Conservation (phyloP, 2,329 filamentous ascomycete species). For the Beauveria sp. region DNA sequence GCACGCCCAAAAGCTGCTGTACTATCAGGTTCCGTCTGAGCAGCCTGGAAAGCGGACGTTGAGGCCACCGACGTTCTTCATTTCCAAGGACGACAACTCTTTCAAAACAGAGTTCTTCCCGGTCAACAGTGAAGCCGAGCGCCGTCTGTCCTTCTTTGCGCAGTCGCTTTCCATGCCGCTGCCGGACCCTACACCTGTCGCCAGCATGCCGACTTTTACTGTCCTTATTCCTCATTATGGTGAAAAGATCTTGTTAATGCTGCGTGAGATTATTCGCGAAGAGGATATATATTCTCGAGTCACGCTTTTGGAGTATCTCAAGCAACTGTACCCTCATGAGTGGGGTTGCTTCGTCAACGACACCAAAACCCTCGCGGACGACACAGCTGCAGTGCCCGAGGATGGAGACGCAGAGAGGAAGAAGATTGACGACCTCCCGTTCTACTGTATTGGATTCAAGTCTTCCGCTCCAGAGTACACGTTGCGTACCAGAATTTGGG, state of each 20-base stretch:
- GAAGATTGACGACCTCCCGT: slow-evolving; percentile 98
- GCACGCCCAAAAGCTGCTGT: slow-evolving; percentile 95
- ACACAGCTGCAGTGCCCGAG: slow-evolving; percentile 49
- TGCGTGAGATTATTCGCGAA: slow-evolving; percentile 96
- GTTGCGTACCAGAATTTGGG: slow-evolving; percentile 94
- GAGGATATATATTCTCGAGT: slow-evolving; percentile 98
- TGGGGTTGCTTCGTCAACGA: slow-evolving; percentile 99
- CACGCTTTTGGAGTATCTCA: slow-evolving; percentile 91
- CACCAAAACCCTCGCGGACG: slow-evolving; percentile 96
- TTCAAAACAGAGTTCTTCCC: slow-evolving; percentile 99
- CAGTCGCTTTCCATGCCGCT: slow-evolving; percentile 96
- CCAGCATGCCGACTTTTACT: slow-evolving; percentile 99
- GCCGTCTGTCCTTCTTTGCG: slow-evolving; percentile 97
- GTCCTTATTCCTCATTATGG: slow-evolving; percentile 97
- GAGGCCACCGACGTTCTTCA: slow-evolving; percentile 94
- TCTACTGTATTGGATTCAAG: slow-evolving; percentile 99
- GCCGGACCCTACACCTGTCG: slow-evolving; percentile 89
- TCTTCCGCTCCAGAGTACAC: slow-evolving; percentile 98
- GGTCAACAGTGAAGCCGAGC: slow-evolving; percentile 85
- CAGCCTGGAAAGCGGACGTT: slow-evolving; percentile 97
- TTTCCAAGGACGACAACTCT: slow-evolving; percentile 97
- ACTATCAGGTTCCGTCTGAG: slow-evolving; percentile 97
- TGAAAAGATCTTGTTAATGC: slow-evolving; percentile 93
- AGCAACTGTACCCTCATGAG: slow-evolving; percentile 95
- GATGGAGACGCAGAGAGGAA: slow-evolving; percentile 84